A percentile compares a stretch with the other conserved stretches of the same genome.
phyloP scores from a whole-genome alignment of 73 alveolate genomes.

The Tetrahymena borealis region DNA sequence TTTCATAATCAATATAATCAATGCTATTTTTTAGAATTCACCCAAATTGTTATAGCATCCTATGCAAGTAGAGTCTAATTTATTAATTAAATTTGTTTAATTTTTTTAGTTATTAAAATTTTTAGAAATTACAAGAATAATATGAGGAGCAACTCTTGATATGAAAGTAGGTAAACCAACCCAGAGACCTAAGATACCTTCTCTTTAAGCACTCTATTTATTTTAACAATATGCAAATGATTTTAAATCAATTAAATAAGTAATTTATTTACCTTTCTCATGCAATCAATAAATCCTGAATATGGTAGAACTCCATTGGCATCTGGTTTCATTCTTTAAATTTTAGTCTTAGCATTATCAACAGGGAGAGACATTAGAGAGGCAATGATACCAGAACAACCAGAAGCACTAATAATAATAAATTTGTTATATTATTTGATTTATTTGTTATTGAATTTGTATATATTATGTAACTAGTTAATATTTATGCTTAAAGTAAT shows the following conservation, averaged over 20 bases:
- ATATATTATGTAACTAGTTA: background rate
- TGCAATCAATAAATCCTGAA: conserved; percentile 61
- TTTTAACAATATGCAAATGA: too few species aligned
- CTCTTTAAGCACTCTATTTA: conserved; percentile 34
- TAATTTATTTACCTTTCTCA: conserved; percentile 32
- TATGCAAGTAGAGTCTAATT: background rate
- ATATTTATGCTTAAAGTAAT: too few species aligned
- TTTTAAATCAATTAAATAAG: background rate
- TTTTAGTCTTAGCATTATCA: conserved; percentile 88
- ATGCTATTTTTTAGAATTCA: background rate
- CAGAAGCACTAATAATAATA: conserved; percentile 46
- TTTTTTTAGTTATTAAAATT: background rate
- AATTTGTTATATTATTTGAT: conserved; percentile 4
- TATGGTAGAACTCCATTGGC: conserved; percentile 68
- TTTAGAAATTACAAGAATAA: conserved; percentile 34
- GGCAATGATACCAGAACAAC: conserved; percentile 79
- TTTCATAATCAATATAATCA: too few species aligned
- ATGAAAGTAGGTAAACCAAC: conserved; percentile 93
- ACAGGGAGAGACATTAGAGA: conserved; percentile 85
- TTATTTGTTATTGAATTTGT: conserved; percentile 10
- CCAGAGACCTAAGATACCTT: conserved; percentile 75
- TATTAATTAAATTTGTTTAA: background rate
- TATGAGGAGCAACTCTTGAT: conserved; percentile 92
- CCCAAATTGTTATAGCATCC: background rate
- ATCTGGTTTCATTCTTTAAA: conserved; percentile 66